Evolutionary conservation across 2,329 filamentous ascomycete species (phyloP).

Genomic region (Ceratocystiopsis brevicomis): DNA sequence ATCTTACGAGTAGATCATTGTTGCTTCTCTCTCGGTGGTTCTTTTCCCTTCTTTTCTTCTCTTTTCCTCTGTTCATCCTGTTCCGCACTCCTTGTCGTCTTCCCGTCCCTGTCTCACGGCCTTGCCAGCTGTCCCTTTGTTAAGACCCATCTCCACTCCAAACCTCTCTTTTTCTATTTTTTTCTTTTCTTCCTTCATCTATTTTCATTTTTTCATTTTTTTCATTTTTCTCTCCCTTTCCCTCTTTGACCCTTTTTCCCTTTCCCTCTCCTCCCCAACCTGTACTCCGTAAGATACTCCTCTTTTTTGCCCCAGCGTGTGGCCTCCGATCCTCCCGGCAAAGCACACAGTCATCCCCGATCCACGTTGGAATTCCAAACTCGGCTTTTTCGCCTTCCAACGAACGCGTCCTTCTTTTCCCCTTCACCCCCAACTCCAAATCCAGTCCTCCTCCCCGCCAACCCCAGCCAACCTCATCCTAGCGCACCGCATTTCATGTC

Average conservation of each 20-base stretch:
- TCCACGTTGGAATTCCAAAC: too few relatives aligned
- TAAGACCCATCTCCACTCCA: slow-evolving; percentile 9
- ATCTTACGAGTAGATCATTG: neutral
- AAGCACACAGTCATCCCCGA: too few relatives aligned
- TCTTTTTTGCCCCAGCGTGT: too few relatives aligned
- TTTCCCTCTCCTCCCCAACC: neutral
- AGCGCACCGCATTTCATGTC: too few relatives aligned
- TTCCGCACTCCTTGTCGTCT: neutral
- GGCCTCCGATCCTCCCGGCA: too few relatives aligned
- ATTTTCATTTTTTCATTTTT: neutral
- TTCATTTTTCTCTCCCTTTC: neutral
- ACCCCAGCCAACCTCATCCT: too few relatives aligned
- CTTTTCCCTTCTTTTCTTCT: neutral
- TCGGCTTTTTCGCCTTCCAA: too few relatives aligned
- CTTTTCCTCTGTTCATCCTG: neutral
- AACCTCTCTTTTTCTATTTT: neutral
- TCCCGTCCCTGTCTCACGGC: neutral
- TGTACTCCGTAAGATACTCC: too few relatives aligned
- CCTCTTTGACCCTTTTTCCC: neutral
- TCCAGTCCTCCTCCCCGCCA: too few relatives aligned
- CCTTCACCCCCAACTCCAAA: too few relatives aligned
- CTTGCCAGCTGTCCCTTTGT: neutral
- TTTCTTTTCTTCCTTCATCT: neutral
- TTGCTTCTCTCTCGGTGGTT: neutral
- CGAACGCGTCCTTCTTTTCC: too few relatives aligned